Percentiles rank a stretch among this genome's conserved stretches.
These are phyloP conservation scores for Amauroascus niger DNA, from an alignment of 2,329 filamentous ascomycete genomes.

Conservation along the genomic window DNA sequence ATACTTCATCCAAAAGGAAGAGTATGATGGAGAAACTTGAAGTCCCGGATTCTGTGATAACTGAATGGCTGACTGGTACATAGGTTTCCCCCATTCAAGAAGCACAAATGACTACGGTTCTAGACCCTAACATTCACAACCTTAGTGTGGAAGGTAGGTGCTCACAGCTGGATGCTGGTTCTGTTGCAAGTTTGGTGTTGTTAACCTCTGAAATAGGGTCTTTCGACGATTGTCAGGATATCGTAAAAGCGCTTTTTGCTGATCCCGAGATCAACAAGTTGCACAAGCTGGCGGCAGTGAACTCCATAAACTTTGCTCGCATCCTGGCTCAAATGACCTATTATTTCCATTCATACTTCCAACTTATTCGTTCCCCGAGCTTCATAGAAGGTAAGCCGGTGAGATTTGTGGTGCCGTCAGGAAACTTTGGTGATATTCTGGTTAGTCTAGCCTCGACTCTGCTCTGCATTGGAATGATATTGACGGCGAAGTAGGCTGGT, in stretches of 20 bases:
- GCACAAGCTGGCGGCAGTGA: slow-evolving; percentile 81
- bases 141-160: slow-evolving; percentile 58
- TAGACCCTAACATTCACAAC: slow-evolving; percentile 88
- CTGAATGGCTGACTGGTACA: background rate
- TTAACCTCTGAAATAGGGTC: slow-evolving; percentile 42
- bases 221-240: slow-evolving; percentile 96
- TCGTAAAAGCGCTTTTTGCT: slow-evolving; percentile 84
- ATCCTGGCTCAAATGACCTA: slow-evolving; percentile 96
- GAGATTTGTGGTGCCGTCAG: slow-evolving; percentile 83
- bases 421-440: slow-evolving; percentile 93
- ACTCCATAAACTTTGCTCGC: slow-evolving; percentile 92
- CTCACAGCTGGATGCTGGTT: background rate
- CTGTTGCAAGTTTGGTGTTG: background rate
- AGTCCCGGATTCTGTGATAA: background rate
- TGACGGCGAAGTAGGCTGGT: slow-evolving; percentile 40
- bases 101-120: slow-evolving; percentile 90
- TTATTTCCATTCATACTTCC: slow-evolving; percentile 93
- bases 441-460: slow-evolving; percentile 9
- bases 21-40: slow-evolving; percentile 7
- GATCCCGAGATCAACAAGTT: slow-evolving; percentile 74
- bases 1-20: slow-evolving; percentile 89
- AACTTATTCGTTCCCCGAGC: slow-evolving; percentile 52
- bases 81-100: slow-evolving; percentile 79
- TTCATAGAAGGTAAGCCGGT: slow-evolving; percentile 52
- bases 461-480: background rate